These are phyloP conservation scores for Chaetomium cochliodes DNA, from an alignment of 495 filamentous ascomycete species.

Conservation along the genomic window DNA sequence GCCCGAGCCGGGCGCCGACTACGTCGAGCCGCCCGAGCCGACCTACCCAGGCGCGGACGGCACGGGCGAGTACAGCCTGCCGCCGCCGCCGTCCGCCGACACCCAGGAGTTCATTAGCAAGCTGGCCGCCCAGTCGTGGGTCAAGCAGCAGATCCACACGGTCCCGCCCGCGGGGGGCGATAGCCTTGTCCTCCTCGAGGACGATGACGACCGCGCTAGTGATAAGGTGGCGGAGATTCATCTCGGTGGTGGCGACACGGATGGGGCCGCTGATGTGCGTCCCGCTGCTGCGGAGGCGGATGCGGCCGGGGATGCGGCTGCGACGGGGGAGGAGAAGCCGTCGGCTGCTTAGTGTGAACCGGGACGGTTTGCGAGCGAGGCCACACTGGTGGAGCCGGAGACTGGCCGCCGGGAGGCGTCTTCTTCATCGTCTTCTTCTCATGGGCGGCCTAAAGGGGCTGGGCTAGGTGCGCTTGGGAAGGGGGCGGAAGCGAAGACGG, in stretches of 20 bases:
- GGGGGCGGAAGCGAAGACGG: not conserved
- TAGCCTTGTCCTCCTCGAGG: slow-evolving; percentile 6
- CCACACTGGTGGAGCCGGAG: too few relatives aligned
- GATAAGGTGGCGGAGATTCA: slow-evolving; percentile 49
- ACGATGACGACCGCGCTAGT: slow-evolving; percentile 38
- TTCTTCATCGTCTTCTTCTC: too few relatives aligned
- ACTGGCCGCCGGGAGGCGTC: too few relatives aligned
- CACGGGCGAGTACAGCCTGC: slow-evolving; percentile 9
- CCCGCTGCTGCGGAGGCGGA: not conserved
- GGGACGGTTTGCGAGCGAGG: not conserved
- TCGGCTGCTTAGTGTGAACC: not conserved
- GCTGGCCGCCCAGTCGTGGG: slow-evolving; percentile 35
- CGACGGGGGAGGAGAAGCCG: not conserved
- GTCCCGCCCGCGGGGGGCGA: slow-evolving; percentile 26
- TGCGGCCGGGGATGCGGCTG: not conserved
- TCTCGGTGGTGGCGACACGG: slow-evolving; percentile 36
- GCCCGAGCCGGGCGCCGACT: slow-evolving; percentile 17
- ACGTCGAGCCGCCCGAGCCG: slow-evolving; percentile 29
- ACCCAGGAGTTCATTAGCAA: slow-evolving; percentile 29
- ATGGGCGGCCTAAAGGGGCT: not conserved
- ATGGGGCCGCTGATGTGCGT: not conserved
- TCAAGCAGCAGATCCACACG: slow-evolving; percentile 35
- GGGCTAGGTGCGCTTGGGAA: not conserved
- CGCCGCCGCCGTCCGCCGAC: slow-evolving; percentile 19
- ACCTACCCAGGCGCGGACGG: slow-evolving; percentile 2